Percentiles rank a stretch among this genome's conserved stretches.
Evolutionary conservation across 2,329 filamentous ascomycete genomes (phyloP).

Genomic region (Pleomassaria siparia): DNA sequence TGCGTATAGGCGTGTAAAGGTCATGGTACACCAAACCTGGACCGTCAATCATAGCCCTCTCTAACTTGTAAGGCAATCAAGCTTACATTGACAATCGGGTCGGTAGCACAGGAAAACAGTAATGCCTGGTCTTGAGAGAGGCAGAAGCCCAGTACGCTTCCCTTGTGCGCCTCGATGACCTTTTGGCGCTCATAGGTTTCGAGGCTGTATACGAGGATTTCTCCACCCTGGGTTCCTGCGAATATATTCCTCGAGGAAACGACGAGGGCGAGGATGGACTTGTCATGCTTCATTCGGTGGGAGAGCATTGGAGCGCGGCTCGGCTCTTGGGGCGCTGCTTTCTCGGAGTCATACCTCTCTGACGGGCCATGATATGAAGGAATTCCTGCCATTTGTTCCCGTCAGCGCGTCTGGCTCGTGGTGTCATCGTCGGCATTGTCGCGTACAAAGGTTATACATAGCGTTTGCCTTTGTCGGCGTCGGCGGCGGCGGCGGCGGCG

Average conservation of each 20-base stretch:
- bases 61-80: background rate
- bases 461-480: slow-evolving; percentile 11
- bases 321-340: slow-evolving; percentile 5
- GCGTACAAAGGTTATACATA: too few species aligned
- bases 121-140: slow-evolving; percentile 73
- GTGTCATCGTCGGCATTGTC: slow-evolving; percentile 19
- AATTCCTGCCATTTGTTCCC: slow-evolving; percentile 26
- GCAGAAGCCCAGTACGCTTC: slow-evolving; percentile 83
- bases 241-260: slow-evolving; percentile 82
- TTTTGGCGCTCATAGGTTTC: slow-evolving; percentile 80
- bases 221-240: slow-evolving; percentile 88
- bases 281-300: slow-evolving; percentile 75
- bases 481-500: background rate
- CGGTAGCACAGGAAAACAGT: slow-evolving; percentile 89
- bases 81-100: slow-evolving; percentile 81
- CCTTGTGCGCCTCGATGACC: slow-evolving; percentile 84
- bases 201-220: slow-evolving; percentile 88
- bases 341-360: slow-evolving; percentile 17
- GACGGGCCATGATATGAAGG: slow-evolving; percentile 26
- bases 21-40: slow-evolving; percentile 76
- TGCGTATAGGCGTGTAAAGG: slow-evolving; percentile 77
- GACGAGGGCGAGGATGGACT: slow-evolving; percentile 79
- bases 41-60: slow-evolving; percentile 12
- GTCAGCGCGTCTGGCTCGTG: slow-evolving; percentile 25
- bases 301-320: slow-evolving; percentile 60